Evolutionary conservation across 140 eudicot genomes (phyloP).

Genomic region (Senecio squalidus): DNA sequence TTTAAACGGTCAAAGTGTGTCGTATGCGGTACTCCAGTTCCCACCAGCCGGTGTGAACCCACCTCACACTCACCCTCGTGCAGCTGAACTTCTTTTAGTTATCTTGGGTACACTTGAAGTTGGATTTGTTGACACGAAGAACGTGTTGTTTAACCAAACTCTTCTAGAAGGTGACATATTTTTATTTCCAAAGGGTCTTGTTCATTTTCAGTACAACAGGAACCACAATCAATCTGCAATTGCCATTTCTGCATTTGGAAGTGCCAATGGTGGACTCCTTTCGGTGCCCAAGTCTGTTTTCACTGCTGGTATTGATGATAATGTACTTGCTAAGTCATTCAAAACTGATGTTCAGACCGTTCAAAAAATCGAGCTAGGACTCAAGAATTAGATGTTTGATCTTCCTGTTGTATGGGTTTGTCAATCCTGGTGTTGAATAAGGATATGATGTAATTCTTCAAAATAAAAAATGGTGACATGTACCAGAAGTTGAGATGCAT

Average conservation of each 20-base stretch:
- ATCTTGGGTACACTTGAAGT: slow-evolving; percentile 24
- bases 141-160: slow-evolving; percentile 24
- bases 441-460: background rate
- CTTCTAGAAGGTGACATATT: slow-evolving; percentile 33
- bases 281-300: slow-evolving; percentile 29
- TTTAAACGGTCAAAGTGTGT: slow-evolving; percentile 27
- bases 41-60: slow-evolving; percentile 34
- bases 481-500: slow-evolving; percentile 1
- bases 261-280: slow-evolving; percentile 24
- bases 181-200: slow-evolving; percentile 32
- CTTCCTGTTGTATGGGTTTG: background rate
- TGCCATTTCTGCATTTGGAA: slow-evolving; percentile 32
- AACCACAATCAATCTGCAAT: slow-evolving; percentile 22
- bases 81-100: slow-evolving; percentile 23
- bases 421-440: background rate
- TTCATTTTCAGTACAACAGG: slow-evolving; percentile 28
- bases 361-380: slow-evolving; percentile 26
- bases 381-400: slow-evolving; percentile 11
- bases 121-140: slow-evolving; percentile 32
- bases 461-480: slow-evolving; percentile 10
- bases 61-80: slow-evolving; percentile 34
- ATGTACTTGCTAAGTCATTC: slow-evolving; percentile 27
- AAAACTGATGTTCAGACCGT: slow-evolving; percentile 24
- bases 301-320: slow-evolving; percentile 23
- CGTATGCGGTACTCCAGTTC: slow-evolving; percentile 30